Percentiles rank a stretch among this genome's conserved stretches.
Evolutionary conservation across 257 asterid genomes (phyloP).

Genomic region (Mitragyna speciosa): DNA sequence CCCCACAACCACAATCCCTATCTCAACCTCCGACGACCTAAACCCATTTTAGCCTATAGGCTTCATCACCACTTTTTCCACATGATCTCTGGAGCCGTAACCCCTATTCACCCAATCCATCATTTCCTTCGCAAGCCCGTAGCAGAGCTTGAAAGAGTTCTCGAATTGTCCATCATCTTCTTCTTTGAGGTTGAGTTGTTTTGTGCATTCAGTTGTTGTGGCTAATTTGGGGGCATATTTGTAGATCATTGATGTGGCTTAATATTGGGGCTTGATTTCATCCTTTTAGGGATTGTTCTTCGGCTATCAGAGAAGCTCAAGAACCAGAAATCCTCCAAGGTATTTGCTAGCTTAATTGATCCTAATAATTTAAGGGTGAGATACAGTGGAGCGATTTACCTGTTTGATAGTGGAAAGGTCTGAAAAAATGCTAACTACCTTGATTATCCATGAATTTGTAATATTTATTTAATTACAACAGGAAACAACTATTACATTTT

Average conservation of each 20-base stretch:
- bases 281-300: too few relatives aligned
- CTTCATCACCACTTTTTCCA: constrained; percentile 90
- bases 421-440: not conserved
- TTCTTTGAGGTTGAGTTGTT: constrained; percentile 29
- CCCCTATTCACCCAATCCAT: constrained; percentile 78
- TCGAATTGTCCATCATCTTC: constrained; percentile 66
- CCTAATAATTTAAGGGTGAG: not conserved
- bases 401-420: not conserved
- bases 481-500: not conserved
- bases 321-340: too few relatives aligned
- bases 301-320: too few relatives aligned
- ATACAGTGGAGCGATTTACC: not conserved
- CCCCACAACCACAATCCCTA: too few relatives aligned
- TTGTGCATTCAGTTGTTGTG: constrained; percentile 78
- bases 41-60: constrained; percentile 95
- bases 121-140: constrained; percentile 79
- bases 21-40: constrained; percentile 40
- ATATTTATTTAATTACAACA: not conserved
- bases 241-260: constrained; percentile 92
- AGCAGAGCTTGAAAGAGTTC: constrained; percentile 96
- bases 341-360: too few relatives aligned
- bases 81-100: constrained; percentile 93
- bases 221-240: constrained; percentile 91
- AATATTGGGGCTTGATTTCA: too few relatives aligned
- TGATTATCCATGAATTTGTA: not conserved